These are phyloP conservation scores for Laguncularia racemosa DNA, from an alignment of 345 rosid genomes.

Conservation along the genomic window DNA sequence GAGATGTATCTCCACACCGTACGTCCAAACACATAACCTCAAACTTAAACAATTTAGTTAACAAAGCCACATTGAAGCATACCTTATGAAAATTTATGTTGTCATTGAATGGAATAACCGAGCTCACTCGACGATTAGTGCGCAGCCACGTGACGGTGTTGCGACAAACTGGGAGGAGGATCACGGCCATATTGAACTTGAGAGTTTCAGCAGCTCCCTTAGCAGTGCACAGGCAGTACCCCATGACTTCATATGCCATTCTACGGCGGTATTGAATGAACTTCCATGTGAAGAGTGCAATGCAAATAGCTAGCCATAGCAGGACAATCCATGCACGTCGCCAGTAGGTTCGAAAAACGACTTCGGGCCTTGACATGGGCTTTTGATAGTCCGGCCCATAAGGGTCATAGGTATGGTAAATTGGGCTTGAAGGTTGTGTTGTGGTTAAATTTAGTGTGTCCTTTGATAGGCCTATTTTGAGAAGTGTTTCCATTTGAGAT, in stretches of 20 bases:
- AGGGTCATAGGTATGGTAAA: neutral
- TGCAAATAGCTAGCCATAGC: constrained; percentile 30
- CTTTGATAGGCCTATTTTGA: constrained; percentile 20
- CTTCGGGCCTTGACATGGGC: constrained; percentile 23
- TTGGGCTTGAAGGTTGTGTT: neutral
- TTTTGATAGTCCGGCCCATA: neutral
- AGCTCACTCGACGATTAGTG: constrained; percentile 23
- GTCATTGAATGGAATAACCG: constrained; percentile 41
- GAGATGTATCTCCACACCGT: too few relatives aligned
- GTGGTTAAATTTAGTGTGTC: neutral
- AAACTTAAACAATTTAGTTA: neutral
- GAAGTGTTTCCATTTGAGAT: constrained; percentile 24
- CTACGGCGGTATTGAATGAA: constrained; percentile 40
- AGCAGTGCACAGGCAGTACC: constrained; percentile 50
- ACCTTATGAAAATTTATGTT: constrained; percentile 56
- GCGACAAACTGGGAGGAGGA: constrained; percentile 48
- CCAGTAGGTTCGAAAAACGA: constrained; percentile 35
- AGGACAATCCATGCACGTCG: constrained; percentile 36
- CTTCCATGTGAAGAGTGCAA: constrained; percentile 41
- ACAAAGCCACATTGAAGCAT: neutral
- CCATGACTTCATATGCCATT: constrained; percentile 47
- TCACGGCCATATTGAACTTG: constrained; percentile 50
- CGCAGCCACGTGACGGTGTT: constrained; percentile 46
- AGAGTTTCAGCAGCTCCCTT: constrained; percentile 60
- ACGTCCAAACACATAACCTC: too few relatives aligned